Evolutionary conservation across 768 basidiomycete genomes (phyloP), one percentile per base, ranked within the genome.

Genomic region (Trametes coccinea): DNA sequence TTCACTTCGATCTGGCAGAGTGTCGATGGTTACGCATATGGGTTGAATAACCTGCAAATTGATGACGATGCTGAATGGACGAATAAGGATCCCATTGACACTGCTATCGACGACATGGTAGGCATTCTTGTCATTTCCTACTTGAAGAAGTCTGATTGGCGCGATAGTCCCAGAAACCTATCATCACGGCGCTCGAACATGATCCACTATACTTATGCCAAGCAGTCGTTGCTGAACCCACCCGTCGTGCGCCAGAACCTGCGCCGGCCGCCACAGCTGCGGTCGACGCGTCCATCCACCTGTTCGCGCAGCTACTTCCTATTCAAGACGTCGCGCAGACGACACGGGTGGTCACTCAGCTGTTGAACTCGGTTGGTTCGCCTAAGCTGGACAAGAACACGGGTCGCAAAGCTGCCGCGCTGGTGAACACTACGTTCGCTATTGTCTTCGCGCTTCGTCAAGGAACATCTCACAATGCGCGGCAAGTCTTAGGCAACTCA

Each of bases 21-120:
- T 57, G 79, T 82, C 2, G 96, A 98, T 72, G 92, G 93, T 5
- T 96, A 94, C 74, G 95, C 87, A 0, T 95, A 93, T 74, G 96
- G 96, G 0, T 87, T 97, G 2, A 92, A 93, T 3, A 89, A 82
- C 45, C 76, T 87, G 22, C 83, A 86, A 49, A 73, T 85, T 11
- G 80, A 84, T 50, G 79, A 83, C 75, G 79, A 58, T 14, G 29
- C 57, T 9, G 67, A 69, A 6, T 69, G 65, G 66, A 47, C 69
- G 50, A 90, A 92, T 69, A 78, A 89, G 51, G 95, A 95, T 71
- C 82, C 82, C 16, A 84, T 96, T 1, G 94, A 95, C 63, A 84
- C 87, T 22, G 79, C 87, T 2, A 88, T 97, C 47, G 90, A 94
- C 69, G 76, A 82, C 13, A 76, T 93, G 78, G 94, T 95, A 74